A percentile compares a stretch with the other conserved stretches of the same genome.
Conservation (phyloP, 2,329 filamentous ascomycete genomes). For the Fusarium sp. region DNA sequence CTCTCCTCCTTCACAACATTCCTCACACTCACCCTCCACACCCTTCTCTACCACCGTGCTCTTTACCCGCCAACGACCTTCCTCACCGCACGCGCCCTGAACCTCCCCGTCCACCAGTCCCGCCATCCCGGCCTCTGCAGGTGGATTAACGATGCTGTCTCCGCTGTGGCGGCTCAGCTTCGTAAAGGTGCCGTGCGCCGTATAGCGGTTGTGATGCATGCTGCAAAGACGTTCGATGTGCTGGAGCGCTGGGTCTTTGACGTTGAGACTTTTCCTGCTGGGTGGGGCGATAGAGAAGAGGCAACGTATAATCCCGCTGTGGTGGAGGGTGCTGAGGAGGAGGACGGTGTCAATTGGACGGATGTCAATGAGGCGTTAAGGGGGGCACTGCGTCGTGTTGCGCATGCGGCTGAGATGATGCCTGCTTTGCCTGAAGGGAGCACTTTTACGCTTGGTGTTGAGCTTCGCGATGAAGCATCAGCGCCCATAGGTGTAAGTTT, state of each 20-base stretch:
- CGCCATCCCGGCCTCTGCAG: conserved; percentile 87
- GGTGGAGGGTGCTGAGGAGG: conserved; percentile 34
- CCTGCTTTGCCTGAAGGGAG: conserved; percentile 71
- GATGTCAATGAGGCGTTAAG: conserved; percentile 81
- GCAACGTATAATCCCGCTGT: conserved; percentile 46
- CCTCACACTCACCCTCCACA: conserved; percentile 85
- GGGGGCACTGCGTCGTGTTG: conserved; percentile 73
- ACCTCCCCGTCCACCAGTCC: conserved; percentile 85
- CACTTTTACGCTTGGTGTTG: conserved; percentile 82
- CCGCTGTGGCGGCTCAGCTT: conserved; percentile 78
- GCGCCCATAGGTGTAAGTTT: conserved; percentile 69
- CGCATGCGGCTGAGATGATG: conserved; percentile 70
- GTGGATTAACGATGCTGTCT: conserved; percentile 86
- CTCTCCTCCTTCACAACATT: conserved; percentile 82
- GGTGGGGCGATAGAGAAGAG: conserved; percentile 44
- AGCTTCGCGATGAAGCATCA: conserved; percentile 72
- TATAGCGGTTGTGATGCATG: conserved; percentile 64
- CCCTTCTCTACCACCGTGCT: conserved; percentile 83
- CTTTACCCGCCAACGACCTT: conserved; percentile 86
- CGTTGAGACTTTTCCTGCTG: conserved; percentile 63
- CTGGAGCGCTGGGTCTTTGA: conserved; percentile 74
- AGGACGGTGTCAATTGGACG: conserved; percentile 60
- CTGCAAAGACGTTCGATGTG: conserved; percentile 56
- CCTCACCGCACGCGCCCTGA: conserved; percentile 83
- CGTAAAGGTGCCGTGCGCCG: conserved; percentile 65